Evolutionary conservation across 2,329 filamentous ascomycete genomes (phyloP).

Genomic region (Pseudodiploospora longispora): DNA sequence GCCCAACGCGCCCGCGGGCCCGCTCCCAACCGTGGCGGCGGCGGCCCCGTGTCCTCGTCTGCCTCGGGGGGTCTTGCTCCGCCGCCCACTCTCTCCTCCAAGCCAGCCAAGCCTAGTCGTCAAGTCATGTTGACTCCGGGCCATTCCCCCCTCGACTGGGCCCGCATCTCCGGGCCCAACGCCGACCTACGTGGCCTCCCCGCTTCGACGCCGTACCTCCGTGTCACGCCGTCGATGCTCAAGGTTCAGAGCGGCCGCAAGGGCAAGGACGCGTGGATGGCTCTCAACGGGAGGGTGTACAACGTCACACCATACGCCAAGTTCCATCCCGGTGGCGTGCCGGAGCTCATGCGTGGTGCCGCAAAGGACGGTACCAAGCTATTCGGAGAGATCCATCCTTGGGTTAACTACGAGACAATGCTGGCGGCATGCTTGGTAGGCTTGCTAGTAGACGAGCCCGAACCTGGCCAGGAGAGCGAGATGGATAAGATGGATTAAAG

Average conservation of each 20-base stretch:
- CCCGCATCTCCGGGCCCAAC: conserved; percentile 58
- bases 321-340: conserved; percentile 83
- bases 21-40: conserved; percentile 30
- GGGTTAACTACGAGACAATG: conserved; percentile 69
- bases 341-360: conserved; percentile 59
- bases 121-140: conserved; percentile 82
- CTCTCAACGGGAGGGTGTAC: conserved; percentile 83
- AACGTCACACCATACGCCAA: conserved; percentile 85
- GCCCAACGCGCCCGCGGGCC: conserved; percentile 40
- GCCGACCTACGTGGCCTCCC: conserved; percentile 60
- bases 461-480: conserved; percentile 28
- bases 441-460: conserved; percentile 50
- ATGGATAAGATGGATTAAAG: conserved; percentile 56
- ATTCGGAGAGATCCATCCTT: conserved; percentile 61
- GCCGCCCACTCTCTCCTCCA: conserved; percentile 45
- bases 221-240: conserved; percentile 76
- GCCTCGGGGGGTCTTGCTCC: conserved; percentile 43
- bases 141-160: conserved; percentile 95
- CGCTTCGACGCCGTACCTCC: conserved; percentile 46
- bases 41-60: conserved; percentile 16
- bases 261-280: conserved; percentile 84
- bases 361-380: conserved; percentile 54
- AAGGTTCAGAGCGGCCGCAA: conserved; percentile 72
- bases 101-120: conserved; percentile 48
- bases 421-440: conserved; percentile 55